phyloP scores from a whole-genome alignment of 148 eudicot species.

The Dianthus caryophyllus region DNA sequence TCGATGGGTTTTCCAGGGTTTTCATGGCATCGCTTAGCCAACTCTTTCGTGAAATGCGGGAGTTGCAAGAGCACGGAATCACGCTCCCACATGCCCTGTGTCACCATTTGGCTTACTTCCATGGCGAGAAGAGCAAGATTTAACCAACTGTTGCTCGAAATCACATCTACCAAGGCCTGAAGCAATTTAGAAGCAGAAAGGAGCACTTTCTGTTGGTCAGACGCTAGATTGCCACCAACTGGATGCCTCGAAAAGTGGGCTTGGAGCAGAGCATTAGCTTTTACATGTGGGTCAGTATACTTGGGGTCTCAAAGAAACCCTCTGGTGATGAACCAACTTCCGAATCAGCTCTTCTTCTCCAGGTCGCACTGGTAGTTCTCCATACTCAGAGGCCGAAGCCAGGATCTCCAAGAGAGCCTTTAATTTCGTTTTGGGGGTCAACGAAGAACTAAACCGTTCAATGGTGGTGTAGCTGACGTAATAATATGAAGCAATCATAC shows the following conservation, averaged over 20 bases:
- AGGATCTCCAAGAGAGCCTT: slow-evolving; percentile 86
- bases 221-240: slow-evolving; percentile 67
- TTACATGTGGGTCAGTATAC: slow-evolving; percentile 77
- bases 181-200: slow-evolving; percentile 67
- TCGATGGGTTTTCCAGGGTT: slow-evolving; percentile 65
- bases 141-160: slow-evolving; percentile 91
- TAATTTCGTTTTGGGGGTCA: slow-evolving; percentile 68
- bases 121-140: slow-evolving; percentile 77
- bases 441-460: slow-evolving; percentile 79
- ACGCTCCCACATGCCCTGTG: slow-evolving; percentile 97
- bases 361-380: slow-evolving; percentile 69
- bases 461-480: slow-evolving; percentile 89
- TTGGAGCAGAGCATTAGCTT: slow-evolving; percentile 81
- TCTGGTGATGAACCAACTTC: slow-evolving; percentile 68
- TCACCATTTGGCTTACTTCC: slow-evolving; percentile 97
- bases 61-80: slow-evolving; percentile 91
- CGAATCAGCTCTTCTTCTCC: slow-evolving; percentile 85
- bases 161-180: slow-evolving; percentile 90
- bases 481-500: slow-evolving; percentile 94
- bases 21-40: slow-evolving; percentile 78
- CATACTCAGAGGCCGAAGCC: slow-evolving; percentile 87
- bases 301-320: slow-evolving; percentile 77
- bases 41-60: slow-evolving; percentile 72
- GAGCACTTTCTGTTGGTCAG: slow-evolving; percentile 80
- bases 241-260: slow-evolving; percentile 91